Evolutionary conservation across 345 rosid genomes (phyloP).

Genomic region (Zanthoxylum bungeanum): DNA sequence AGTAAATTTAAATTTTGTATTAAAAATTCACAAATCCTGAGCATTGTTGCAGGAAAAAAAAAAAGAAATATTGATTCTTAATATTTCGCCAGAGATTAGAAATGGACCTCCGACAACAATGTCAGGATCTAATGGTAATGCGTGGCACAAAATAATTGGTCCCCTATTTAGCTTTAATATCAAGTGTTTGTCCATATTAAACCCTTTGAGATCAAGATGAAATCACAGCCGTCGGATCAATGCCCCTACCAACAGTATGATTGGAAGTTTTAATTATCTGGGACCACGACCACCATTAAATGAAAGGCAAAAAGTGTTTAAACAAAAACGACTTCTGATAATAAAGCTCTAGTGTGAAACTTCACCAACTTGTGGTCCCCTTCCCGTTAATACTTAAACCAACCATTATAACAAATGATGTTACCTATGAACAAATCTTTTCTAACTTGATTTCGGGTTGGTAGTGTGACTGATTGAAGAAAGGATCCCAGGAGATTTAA

Average conservation of each 20-base stretch:
- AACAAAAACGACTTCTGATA: too few species aligned
- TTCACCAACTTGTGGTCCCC: too few species aligned
- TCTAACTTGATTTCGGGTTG: too few species aligned
- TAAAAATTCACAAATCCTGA: not conserved
- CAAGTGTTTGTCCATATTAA: not conserved
- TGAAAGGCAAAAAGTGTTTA: too few species aligned
- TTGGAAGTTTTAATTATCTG: not conserved
- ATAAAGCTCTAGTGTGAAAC: too few species aligned
- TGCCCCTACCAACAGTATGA: not conserved
- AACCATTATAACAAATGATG: conserved; percentile 18
- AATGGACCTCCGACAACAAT: conserved; percentile 26
- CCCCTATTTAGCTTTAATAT: conserved; percentile 6
- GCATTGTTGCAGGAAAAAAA: not conserved
- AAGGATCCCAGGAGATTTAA: too few species aligned
- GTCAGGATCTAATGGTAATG: conserved; percentile 19
- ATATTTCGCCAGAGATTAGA: too few species aligned
- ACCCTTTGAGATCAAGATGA: not conserved
- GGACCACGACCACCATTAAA: conserved; percentile 19
- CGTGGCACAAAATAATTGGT: conserved; percentile 9
- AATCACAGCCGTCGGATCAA: conserved; percentile 17
- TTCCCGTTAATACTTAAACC: too few species aligned
- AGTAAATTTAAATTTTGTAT: too few species aligned
- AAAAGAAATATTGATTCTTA: not conserved
- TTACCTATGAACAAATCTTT: conserved; percentile 14
- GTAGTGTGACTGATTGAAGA: too few species aligned